Conservation (phyloP, 768 basidiomycete species). For the Polyporus arcularius region DNA sequence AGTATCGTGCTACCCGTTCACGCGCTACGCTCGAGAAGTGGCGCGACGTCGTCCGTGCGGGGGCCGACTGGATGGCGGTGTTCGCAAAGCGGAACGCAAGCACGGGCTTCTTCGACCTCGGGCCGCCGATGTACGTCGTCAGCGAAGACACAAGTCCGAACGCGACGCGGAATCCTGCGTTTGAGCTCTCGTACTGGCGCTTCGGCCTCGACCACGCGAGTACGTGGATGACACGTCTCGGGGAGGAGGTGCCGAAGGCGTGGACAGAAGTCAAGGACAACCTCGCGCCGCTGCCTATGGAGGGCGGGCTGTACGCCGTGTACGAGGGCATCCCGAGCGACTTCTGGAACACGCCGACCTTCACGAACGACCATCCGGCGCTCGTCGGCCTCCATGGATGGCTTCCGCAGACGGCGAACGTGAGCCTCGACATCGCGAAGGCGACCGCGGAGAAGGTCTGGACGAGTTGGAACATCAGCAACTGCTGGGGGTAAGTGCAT, state of each 20-base stretch:
- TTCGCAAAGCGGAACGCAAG: conserved; percentile 54
- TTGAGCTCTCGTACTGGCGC: conserved; percentile 62
- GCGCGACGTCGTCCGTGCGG: conserved; percentile 49
- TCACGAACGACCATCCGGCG: conserved; percentile 59
- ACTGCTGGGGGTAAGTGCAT: conserved; percentile 51
- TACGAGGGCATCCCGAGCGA: conserved; percentile 54
- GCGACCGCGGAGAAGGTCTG: conserved; percentile 55
- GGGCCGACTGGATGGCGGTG: conserved; percentile 61
- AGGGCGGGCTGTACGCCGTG: conserved; percentile 52
- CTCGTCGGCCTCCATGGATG: conserved; percentile 59
- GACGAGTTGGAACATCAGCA: conserved; percentile 54
- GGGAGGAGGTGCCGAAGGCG: conserved; percentile 38
- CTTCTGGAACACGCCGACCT: conserved; percentile 54
- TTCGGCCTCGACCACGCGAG: conserved; percentile 51
- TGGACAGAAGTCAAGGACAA: conserved; percentile 49
- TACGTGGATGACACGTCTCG: conserved; percentile 48
- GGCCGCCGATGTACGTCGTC: conserved; percentile 60
- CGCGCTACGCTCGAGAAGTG: conserved; percentile 48
- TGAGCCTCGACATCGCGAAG: conserved; percentile 49
- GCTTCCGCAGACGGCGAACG: conserved; percentile 51
- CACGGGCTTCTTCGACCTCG: conserved; percentile 52
- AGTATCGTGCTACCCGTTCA: conserved; percentile 46
- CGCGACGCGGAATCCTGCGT: conserved; percentile 54
- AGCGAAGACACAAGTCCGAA: conserved; percentile 59
- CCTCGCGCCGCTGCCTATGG: conserved; percentile 53